Evolutionary conservation across 2,329 filamentous ascomycete genomes (phyloP), one percentile per base, ranked within the genome.

Genomic region (Aspergillus brasiliensis): DNA sequence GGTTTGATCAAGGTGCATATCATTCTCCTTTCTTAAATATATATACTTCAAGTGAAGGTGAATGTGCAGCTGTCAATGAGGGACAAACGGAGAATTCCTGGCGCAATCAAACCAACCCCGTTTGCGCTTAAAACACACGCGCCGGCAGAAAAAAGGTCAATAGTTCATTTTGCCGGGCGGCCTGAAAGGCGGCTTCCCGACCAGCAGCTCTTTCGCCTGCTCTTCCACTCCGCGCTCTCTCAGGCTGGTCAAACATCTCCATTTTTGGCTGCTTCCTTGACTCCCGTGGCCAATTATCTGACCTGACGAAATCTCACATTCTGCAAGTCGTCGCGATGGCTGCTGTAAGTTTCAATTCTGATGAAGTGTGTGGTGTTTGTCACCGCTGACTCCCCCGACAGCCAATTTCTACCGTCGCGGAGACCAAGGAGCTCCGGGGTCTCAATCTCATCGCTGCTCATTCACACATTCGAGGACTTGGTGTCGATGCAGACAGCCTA

Each of bases 391-490:
- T 38, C 31, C 28, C 8, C 37, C 25, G 37, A 52, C 60, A 87
- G 85, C 78, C 80, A 73, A 91, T 91, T 70, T 87, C 87, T 61
- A 98, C 95, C 71, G 88, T 98, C 77, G 91, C 92, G 75, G 94
- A 98, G 84, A 91, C 87, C 78, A 97, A 95, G 81, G 94, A 98
- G 86, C 89, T 98, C 75, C 90, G 93, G 70, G 93, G 93, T 66
- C 88, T 99, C 74, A 98, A 97, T 80, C 90, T 99, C 79, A 96
- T 99, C 78, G 95, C 95, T 63, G 94, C 95, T 61, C 95, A 99
- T 82, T 99, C 95, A 59, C 95, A 99, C 78, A 97, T 99, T 73
- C 91, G 93, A 72, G 95, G 95, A 51, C 87, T 99, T 31, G 95
- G 95, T 65, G 92, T 99, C 70, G 93, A 98, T 82, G 82, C 88